phyloP scores from a whole-genome alignment of 352 stramenopile genomes.

The Pythium coloratum region DNA sequence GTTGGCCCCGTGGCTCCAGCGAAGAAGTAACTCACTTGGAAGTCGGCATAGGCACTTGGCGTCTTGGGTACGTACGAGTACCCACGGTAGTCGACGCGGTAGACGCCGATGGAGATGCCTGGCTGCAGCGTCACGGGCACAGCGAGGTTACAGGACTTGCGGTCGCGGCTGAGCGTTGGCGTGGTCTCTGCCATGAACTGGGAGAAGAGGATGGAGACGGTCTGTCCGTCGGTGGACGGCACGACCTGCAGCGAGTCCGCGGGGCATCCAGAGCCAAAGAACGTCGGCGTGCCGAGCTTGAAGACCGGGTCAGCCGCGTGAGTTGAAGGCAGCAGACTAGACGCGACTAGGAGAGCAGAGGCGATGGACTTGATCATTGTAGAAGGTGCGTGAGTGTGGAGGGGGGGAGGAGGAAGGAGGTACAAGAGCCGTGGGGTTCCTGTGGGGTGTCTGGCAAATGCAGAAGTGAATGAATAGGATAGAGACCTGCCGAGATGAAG shows the following conservation, averaged over 20 bases:
- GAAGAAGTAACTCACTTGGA: constrained; percentile 36
- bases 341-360: not conserved
- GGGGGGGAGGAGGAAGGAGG: not conserved
- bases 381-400: not conserved
- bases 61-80: constrained; percentile 32
- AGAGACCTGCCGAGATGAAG: not conserved
- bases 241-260: constrained; percentile 24
- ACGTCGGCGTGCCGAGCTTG: constrained; percentile 23
- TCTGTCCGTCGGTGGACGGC: constrained; percentile 21
- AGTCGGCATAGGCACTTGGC: constrained; percentile 19
- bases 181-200: constrained; percentile 27
- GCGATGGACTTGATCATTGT: not conserved
- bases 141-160: constrained; percentile 32
- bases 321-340: not conserved
- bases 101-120: constrained; percentile 37
- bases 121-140: constrained; percentile 25
- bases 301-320: constrained; percentile 20
- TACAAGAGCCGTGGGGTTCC: not conserved
- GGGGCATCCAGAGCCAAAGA: constrained; percentile 28
- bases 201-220: constrained; percentile 29
- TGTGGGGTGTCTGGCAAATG: not conserved
- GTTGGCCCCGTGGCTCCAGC: constrained; percentile 21
- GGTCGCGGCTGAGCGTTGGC: constrained; percentile 2
- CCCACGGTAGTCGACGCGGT: constrained; percentile 35
- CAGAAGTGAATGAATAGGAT: not conserved